Base-by-base conservation (phyloP, 495 filamentous ascomycete genomes). In the Neurospora intermedia region DNA sequence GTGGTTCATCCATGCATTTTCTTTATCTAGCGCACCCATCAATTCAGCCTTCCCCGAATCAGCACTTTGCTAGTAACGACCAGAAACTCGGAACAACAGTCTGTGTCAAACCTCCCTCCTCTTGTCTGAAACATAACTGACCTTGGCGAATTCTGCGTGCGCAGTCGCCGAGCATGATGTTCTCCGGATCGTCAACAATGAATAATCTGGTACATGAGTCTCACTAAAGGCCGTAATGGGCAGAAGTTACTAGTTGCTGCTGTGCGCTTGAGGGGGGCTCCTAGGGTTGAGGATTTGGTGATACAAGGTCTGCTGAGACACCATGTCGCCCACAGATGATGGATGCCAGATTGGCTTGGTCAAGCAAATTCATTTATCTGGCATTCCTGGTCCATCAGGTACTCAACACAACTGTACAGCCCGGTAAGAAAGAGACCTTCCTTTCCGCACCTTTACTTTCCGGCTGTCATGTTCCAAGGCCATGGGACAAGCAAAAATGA, bases 251-350 rank as follows among this genome's bases (percentile, higher is more conserved):
- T 15, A 66, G 27, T 35, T 35, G 54, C 54, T 66, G 54, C 27
- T 66, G 54, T 66, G 27, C 27, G 54, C 23, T 66, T 35, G 54
- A 66, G 54, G 54, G 54, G 54, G 54, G 7, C 27, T 35, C 15
- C 54, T 35, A 18, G 54, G 54, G 54, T 59, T 69, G 35, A 62
- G 41, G 62, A 69, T 76, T 74, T 35, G 54, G 75, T 75, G 35
- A 43, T 69, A 75, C 77, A 41, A 59, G 71, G 27, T 71, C 43
- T 72, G 18, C 70, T 75, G 73, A 79, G 73, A 79, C 76, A 76
- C 48, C 20, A 77, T 79, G 76, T 77, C 76, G 74, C 73, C 73
- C 70, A 73, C 71, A 74, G 72, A 31, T 73, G 73, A 59, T 38
- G 69, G 20, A 69, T 54, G 70, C 40, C 16, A 45, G 46, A 70